phyloP scores from a whole-genome alignment of 257 asterid genomes.

The Solanum dulcamara region DNA sequence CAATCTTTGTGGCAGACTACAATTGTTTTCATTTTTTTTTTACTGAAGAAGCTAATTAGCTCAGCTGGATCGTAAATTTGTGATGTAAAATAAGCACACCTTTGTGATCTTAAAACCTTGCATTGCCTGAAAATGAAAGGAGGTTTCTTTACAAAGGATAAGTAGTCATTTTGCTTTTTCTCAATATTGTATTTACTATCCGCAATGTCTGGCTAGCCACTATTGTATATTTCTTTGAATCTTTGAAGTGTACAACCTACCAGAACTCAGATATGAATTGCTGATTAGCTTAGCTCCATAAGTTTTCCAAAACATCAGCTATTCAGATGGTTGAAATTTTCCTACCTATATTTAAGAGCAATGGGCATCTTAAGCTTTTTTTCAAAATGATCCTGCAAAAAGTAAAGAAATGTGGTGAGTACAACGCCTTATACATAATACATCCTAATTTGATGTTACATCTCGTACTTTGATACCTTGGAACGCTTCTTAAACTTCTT shows the following conservation, averaged over 20 bases:
- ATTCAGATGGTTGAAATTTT: not conserved
- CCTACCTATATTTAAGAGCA: slow-evolving; percentile 39
- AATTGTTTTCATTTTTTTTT: not conserved
- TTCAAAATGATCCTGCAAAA: slow-evolving; percentile 33
- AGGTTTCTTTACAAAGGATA: not conserved
- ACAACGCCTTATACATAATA: not conserved
- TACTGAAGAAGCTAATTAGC: not conserved
- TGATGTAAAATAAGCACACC: not conserved
- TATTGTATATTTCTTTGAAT: not conserved
- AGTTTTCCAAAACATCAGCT: not conserved
- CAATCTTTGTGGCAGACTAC: not conserved
- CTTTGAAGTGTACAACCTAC: too few species aligned
- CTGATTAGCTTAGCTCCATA: not conserved
- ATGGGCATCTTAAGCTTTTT: slow-evolving; percentile 12
- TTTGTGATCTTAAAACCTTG: not conserved
- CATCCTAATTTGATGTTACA: too few species aligned
- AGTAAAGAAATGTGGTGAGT: slow-evolving; percentile 1
- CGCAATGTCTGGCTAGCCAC: not conserved
- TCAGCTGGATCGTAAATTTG: not conserved
- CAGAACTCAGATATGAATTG: not conserved
- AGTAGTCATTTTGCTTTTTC: not conserved
- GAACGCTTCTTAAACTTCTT: too few species aligned
- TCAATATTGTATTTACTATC: not conserved
- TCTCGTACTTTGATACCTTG: too few species aligned
- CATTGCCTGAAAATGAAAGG: not conserved